Evolutionary conservation across 441 rosid species (phyloP).

Genomic region (Aleurites moluccanus): DNA sequence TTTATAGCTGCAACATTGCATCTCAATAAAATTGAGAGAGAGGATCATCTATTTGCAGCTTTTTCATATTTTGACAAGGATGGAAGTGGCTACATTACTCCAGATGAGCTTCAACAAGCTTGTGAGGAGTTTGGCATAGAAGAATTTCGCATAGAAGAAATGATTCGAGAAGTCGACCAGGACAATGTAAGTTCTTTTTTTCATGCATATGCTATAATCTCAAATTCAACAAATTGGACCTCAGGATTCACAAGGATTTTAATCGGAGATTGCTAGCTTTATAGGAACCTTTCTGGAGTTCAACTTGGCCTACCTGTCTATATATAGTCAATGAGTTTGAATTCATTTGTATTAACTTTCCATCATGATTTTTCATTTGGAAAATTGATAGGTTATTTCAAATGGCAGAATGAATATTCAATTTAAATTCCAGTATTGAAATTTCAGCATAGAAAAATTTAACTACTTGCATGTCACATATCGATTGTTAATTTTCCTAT

Average conservation of each 20-base stretch:
- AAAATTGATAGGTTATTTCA: not conserved
- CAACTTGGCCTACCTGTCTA: not conserved
- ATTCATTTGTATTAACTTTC: not conserved
- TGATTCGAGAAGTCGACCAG: slow-evolving; percentile 86
- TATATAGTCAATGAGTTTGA: not conserved
- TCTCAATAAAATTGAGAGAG: slow-evolving; percentile 84
- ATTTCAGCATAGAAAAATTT: not conserved
- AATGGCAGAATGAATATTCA: not conserved
- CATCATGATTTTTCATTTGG: not conserved
- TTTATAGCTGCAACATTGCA: slow-evolving; percentile 91
- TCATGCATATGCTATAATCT: not conserved
- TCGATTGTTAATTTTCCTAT: not conserved
- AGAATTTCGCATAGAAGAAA: slow-evolving; percentile 86
- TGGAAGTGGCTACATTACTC: slow-evolving; percentile 86
- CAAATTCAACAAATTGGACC: not conserved
- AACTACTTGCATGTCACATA: not conserved
- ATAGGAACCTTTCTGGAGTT: not conserved
- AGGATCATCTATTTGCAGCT: slow-evolving; percentile 89
- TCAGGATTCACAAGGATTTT: not conserved
- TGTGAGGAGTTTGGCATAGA: slow-evolving; percentile 88
- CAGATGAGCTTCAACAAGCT: slow-evolving; percentile 91
- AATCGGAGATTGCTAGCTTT: not conserved
- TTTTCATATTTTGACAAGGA: slow-evolving; percentile 90
- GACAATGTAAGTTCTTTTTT: slow-evolving; percentile 60
- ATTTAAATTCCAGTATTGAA: not conserved